A percentile compares a stretch with the other conserved stretches of the same genome.
phyloP scores from a whole-genome alignment of 2,329 filamentous ascomycete species.

The Apiospora rasikravindrae region DNA sequence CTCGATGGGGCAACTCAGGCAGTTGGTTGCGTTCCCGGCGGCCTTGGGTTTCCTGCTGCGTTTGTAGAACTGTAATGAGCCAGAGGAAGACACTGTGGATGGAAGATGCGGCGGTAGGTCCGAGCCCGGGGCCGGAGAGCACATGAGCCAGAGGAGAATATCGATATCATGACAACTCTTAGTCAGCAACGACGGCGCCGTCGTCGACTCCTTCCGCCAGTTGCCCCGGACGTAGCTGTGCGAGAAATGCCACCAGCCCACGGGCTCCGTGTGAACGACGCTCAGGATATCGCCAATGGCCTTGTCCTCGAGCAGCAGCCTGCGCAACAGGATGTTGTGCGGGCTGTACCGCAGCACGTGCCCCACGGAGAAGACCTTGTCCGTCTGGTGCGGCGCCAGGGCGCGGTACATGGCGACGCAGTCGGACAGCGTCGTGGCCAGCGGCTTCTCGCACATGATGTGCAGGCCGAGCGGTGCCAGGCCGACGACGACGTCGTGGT shows the following conservation, averaged over 20 bases:
- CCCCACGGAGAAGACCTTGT: constrained; percentile 80
- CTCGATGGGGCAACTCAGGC: constrained; percentile 78
- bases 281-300: constrained; percentile 85
- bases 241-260: constrained; percentile 95
- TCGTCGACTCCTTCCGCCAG: constrained; percentile 81
- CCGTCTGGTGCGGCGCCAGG: constrained; percentile 45
- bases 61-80: constrained; percentile 79
- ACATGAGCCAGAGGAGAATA: constrained; percentile 88
- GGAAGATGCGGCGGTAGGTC: constrained; percentile 71
- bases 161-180: constrained; percentile 98
- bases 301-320: constrained; percentile 74
- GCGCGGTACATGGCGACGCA: constrained; percentile 76
- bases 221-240: constrained; percentile 93
- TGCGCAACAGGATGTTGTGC: constrained; percentile 85
- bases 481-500: constrained; percentile 78
- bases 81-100: constrained; percentile 74
- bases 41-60: constrained; percentile 74
- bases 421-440: constrained; percentile 79
- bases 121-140: constrained; percentile 64
- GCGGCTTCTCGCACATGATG: constrained; percentile 93
- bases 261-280: constrained; percentile 89
- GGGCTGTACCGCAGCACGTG: constrained; percentile 94
- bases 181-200: constrained; percentile 83
- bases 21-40: constrained; percentile 84
- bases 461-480: constrained; percentile 75